These are phyloP conservation scores for Xylaria sp. DNA, from an alignment of 2,329 filamentous ascomycete species.

Conservation along the genomic window DNA sequence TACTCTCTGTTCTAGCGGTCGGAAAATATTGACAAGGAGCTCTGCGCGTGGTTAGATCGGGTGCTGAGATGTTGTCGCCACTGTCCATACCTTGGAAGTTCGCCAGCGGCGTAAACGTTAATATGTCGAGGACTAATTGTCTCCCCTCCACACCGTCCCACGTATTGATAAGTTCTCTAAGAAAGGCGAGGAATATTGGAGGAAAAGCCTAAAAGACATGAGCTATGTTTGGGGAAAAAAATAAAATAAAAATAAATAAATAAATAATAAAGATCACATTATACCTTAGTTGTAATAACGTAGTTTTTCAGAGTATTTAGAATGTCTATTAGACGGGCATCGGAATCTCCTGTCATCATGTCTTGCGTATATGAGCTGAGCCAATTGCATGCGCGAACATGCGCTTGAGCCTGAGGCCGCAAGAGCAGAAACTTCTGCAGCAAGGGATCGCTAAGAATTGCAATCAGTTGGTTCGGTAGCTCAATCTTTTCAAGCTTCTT, in stretches of 20 bases:
- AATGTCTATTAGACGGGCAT: slow-evolving; percentile 64
- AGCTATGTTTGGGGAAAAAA: slow-evolving; percentile 22
- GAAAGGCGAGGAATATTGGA: slow-evolving; percentile 61
- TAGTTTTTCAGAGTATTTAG: slow-evolving; percentile 68
- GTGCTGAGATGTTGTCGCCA: slow-evolving; percentile 2
- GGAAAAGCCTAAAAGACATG: slow-evolving; percentile 55
- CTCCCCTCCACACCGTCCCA: slow-evolving; percentile 72
- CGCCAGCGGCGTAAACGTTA: slow-evolving; percentile 65
- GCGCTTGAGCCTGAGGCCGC: slow-evolving; percentile 64
- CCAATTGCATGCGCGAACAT: slow-evolving; percentile 69
- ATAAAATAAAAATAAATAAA: no score
- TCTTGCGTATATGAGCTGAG: slow-evolving; percentile 67
- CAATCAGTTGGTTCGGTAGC: slow-evolving; percentile 82
- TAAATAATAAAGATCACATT: no score
- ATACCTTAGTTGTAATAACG: slow-evolving; percentile 66
- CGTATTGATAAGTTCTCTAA: slow-evolving; percentile 62
- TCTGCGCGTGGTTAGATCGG: slow-evolving; percentile 56
- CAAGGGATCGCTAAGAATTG: slow-evolving; percentile 78
- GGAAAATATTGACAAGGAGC: slow-evolving; percentile 60
- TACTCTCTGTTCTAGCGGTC: slow-evolving; percentile 62
- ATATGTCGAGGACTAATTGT: slow-evolving; percentile 66
- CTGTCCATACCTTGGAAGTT: slow-evolving; percentile 64
- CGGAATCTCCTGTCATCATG: slow-evolving; percentile 62
- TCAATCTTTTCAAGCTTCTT: slow-evolving; percentile 81
- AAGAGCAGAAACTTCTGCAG: slow-evolving; percentile 81